These are phyloP conservation scores for Stereocaulon alpinum DNA, from an alignment of 495 filamentous ascomycete species.

Conservation along the genomic window DNA sequence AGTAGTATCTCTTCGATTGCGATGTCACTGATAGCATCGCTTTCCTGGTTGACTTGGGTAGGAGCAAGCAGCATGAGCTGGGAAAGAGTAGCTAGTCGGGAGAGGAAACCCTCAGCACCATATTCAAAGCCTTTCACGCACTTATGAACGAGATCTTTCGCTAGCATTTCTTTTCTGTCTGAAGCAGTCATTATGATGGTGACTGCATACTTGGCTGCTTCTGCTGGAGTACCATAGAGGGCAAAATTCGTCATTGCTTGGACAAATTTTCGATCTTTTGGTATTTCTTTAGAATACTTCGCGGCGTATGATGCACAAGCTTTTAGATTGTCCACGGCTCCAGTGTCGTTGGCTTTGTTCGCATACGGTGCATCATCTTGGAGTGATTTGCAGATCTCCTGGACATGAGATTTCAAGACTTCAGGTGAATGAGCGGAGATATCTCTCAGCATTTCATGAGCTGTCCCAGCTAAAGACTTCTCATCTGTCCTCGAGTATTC, in stretches of 20 bases:
- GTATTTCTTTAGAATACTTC: conserved; percentile 74
- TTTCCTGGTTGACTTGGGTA: conserved; percentile 58
- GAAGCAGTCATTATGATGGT: conserved; percentile 75
- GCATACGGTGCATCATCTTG: conserved; percentile 65
- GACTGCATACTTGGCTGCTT: conserved; percentile 85
- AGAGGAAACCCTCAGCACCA: conserved; percentile 65
- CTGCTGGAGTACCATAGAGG: conserved; percentile 66
- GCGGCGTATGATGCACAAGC: conserved; percentile 83
- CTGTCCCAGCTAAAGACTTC: conserved; percentile 60
- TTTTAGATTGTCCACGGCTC: conserved; percentile 78
- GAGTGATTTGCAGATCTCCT: conserved; percentile 80
- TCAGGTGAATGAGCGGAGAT: conserved; percentile 82
- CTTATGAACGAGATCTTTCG: conserved; percentile 68
- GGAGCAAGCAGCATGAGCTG: conserved; percentile 75
- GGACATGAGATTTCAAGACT: conserved; percentile 82
- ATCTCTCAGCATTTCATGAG: conserved; percentile 85
- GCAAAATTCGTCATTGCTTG: conserved; percentile 73
- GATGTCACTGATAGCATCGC: conserved; percentile 68
- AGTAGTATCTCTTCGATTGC: conserved; percentile 66
- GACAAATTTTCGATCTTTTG: conserved; percentile 72
- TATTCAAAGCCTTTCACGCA: conserved; percentile 68
- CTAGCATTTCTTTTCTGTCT: conserved; percentile 76
- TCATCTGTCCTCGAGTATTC: conserved; percentile 74
- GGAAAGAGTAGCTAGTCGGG: conserved; percentile 69
- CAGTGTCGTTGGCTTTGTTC: conserved; percentile 51